Conservation (phyloP, 345 rosid genomes). For the Diplotaxis tenuifolia region DNA sequence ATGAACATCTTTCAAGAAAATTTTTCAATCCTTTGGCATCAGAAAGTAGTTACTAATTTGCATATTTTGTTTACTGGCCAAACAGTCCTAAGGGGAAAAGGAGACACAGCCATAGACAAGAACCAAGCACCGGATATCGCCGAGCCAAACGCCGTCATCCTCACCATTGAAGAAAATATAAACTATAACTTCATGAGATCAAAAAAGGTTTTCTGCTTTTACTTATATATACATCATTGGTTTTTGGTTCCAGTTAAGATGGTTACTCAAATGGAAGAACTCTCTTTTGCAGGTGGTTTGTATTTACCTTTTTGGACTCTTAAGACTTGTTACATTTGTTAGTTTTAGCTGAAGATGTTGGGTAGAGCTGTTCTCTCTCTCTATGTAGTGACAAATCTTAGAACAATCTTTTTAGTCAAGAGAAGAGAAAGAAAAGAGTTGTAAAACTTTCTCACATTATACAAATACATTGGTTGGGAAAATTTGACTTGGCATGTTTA, state of each 20-base stretch:
- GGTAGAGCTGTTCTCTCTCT: slow-evolving; percentile 15
- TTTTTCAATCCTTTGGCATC: too few species aligned
- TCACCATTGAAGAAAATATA: slow-evolving; percentile 8
- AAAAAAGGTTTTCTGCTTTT: slow-evolving; percentile 18
- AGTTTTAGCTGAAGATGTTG: slow-evolving; percentile 4
- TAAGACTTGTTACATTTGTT: slow-evolving; percentile 3
- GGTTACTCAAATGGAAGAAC: not conserved
- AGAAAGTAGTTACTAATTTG: too few species aligned
- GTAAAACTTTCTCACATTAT: slow-evolving; percentile 17
- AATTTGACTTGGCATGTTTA: not conserved
- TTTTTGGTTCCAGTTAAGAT: not conserved
- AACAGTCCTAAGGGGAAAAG: slow-evolving; percentile 32
- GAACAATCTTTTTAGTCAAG: not conserved
- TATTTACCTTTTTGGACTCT: slow-evolving; percentile 25
- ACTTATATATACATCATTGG: not conserved
- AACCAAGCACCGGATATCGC: slow-evolving; percentile 21
- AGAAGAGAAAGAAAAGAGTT: not conserved
- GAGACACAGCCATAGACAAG: slow-evolving; percentile 20
- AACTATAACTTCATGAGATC: slow-evolving; percentile 12
- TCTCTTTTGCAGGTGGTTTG: slow-evolving; percentile 22
- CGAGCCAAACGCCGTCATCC: slow-evolving; percentile 35
- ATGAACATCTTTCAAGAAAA: slow-evolving; percentile 5
- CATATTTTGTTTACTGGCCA: not conserved
- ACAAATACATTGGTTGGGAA: not conserved
- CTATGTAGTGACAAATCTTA: not conserved